Evolutionary conservation across 2,329 filamentous ascomycete genomes (phyloP).

Genomic region (Botrytis paeoniae): DNA sequence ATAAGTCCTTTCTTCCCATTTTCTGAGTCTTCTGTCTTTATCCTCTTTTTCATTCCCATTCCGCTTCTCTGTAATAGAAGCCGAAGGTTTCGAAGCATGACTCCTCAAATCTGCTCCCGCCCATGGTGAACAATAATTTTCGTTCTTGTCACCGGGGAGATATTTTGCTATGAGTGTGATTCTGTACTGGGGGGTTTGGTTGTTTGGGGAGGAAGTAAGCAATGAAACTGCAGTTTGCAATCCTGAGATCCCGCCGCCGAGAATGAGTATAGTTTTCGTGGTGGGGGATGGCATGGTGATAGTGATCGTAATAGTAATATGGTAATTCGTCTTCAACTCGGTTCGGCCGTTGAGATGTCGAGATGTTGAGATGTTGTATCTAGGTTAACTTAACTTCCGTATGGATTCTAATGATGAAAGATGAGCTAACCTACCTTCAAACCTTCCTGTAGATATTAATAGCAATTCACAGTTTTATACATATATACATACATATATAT

Average conservation of each 20-base stretch:
- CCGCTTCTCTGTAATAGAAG: too few species aligned
- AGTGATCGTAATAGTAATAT: too few species aligned
- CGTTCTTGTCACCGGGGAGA: background rate
- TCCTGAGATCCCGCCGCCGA: slow-evolving; percentile 46
- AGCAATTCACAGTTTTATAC: too few species aligned
- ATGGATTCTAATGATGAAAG: too few species aligned
- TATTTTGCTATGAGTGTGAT: background rate
- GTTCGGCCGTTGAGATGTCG: too few species aligned
- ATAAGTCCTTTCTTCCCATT: background rate
- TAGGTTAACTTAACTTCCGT: too few species aligned
- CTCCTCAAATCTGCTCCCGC: background rate
- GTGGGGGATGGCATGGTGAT: background rate
- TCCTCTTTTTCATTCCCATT: background rate
- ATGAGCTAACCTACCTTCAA: too few species aligned
- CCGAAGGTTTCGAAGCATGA: background rate
- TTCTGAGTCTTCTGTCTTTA: background rate
- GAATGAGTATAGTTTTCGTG: slow-evolving; percentile 25
- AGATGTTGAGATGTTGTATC: too few species aligned
- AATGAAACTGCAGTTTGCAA: slow-evolving; percentile 39
- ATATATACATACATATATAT: too few species aligned
- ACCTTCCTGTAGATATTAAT: too few species aligned
- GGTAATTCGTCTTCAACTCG: fast-evolving
- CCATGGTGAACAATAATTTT: background rate
- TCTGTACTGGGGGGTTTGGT: background rate
- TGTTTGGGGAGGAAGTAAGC: background rate